Conservation (phyloP, 345 rosid species). For the Populus deltoides region DNA sequence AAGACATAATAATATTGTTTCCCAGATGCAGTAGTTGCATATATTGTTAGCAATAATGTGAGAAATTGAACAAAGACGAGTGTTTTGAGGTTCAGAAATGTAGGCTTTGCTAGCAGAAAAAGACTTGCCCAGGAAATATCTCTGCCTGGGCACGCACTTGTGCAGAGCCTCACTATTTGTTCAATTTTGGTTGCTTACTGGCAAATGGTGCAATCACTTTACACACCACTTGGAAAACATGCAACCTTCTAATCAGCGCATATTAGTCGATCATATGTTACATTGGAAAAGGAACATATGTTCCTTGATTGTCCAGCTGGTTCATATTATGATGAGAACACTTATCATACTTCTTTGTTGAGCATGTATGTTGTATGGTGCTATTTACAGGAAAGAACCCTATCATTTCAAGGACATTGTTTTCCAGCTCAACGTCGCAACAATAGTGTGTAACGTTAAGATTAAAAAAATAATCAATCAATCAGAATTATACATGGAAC, state of each 20-base stretch:
- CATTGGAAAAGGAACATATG: background rate
- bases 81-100: background rate
- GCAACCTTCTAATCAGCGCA: slow-evolving; percentile 32
- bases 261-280: background rate
- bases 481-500: background rate
- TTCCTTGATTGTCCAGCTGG: background rate
- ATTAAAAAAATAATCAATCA: no score
- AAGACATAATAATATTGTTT: background rate
- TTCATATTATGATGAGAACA: no score
- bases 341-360: no score
- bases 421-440: no score
- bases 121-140: slow-evolving; percentile 20
- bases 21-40: background rate
- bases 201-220: slow-evolving; percentile 46
- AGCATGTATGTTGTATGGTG: no score
- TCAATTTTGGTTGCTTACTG: slow-evolving; percentile 52
- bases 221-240: slow-evolving; percentile 48
- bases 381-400: no score
- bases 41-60: background rate
- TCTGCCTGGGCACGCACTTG: slow-evolving; percentile 4
- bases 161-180: slow-evolving; percentile 2
- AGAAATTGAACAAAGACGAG: background rate
- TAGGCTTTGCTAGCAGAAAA: slow-evolving; percentile 13
- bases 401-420: no score
- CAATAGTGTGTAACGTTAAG: no score